phyloP scores from a whole-genome alignment of 1,284 basidiomycete species.

The Apiotrichum siamense region DNA sequence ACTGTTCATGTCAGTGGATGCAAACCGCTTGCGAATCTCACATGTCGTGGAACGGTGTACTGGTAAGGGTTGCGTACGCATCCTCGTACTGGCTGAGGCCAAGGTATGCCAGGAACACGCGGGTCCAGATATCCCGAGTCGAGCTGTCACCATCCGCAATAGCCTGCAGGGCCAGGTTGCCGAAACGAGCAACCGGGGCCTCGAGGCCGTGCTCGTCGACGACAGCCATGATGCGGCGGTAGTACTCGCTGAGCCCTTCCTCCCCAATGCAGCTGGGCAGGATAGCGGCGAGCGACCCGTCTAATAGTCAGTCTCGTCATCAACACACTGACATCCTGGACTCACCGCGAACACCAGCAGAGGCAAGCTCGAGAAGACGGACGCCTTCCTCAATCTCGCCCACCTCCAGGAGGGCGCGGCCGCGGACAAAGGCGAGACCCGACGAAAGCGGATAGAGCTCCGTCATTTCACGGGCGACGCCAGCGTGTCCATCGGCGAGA shows the following conservation, averaged over 20 bases:
- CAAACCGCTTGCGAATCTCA: conserved; percentile 56
- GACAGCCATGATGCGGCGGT: conserved; percentile 65
- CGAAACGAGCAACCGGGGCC: conserved; percentile 64
- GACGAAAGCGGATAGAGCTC: conserved; percentile 69
- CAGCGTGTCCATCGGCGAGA: conserved; percentile 59
- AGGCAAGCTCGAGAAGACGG: conserved; percentile 64
- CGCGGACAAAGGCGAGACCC: conserved; percentile 67
- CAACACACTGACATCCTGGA: too few species aligned
- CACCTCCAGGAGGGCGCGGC: conserved; percentile 61
- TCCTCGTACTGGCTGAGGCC: conserved; percentile 72
- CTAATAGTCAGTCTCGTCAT: conserved; percentile 48
- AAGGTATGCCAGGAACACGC: conserved; percentile 67
- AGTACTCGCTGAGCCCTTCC: conserved; percentile 65
- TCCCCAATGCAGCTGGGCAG: conserved; percentile 58
- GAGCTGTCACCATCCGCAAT: conserved; percentile 47
- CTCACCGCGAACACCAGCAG: conserved; percentile 49
- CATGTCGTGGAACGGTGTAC: conserved; percentile 67
- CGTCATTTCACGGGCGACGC: conserved; percentile 59
- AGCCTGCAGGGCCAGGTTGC: conserved; percentile 63
- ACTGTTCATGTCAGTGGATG: conserved; percentile 51
- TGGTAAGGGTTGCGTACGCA: conserved; percentile 71
- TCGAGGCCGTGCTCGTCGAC: conserved; percentile 60
- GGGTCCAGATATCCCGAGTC: conserved; percentile 65
- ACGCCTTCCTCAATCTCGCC: conserved; percentile 70
- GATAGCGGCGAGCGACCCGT: conserved; percentile 52